phyloP scores from a whole-genome alignment of 305 asterid species.

The Plantago coronopus region DNA sequence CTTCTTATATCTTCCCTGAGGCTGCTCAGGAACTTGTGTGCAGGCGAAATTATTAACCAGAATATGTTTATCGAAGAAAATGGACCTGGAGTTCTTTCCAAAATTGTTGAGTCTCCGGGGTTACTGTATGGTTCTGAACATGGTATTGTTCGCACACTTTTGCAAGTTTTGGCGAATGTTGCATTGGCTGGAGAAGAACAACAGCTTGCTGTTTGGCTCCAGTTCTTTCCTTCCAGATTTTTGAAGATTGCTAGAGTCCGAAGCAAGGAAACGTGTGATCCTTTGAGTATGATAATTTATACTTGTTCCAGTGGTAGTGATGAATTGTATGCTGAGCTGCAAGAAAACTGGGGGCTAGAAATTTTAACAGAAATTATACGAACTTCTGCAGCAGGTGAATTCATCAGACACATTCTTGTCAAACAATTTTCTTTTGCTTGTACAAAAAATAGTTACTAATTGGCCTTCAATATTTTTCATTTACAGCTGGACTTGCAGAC shows the following conservation, averaged over 20 bases:
- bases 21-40: slow-evolving; percentile 50
- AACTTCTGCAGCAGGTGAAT: slow-evolving; percentile 52
- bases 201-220: slow-evolving; percentile 49
- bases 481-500: slow-evolving; percentile 61
- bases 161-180: slow-evolving; percentile 80
- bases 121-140: slow-evolving; percentile 35
- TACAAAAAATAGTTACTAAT: background rate
- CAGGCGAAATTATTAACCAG: slow-evolving; percentile 64
- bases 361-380: slow-evolving; percentile 41
- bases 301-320: slow-evolving; percentile 47
- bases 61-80: slow-evolving; percentile 51
- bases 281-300: slow-evolving; percentile 70
- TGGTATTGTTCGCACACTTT: slow-evolving; percentile 36
- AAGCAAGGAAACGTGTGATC: slow-evolving; percentile 54
- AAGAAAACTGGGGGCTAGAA: slow-evolving; percentile 45
- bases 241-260: slow-evolving; percentile 50
- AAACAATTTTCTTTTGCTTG: slow-evolving; percentile 3
- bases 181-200: slow-evolving; percentile 65
- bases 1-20: slow-evolving; percentile 50
- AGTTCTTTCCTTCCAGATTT: slow-evolving; percentile 50
- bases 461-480: background rate
- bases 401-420: slow-evolving; percentile 1
- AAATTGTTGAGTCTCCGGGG: slow-evolving; percentile 34
- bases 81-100: slow-evolving; percentile 45
- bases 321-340: slow-evolving; percentile 34